Evolutionary conservation across 805 yeast genomes (phyloP).

Genomic region (Myxozyma sirexii): DNA sequence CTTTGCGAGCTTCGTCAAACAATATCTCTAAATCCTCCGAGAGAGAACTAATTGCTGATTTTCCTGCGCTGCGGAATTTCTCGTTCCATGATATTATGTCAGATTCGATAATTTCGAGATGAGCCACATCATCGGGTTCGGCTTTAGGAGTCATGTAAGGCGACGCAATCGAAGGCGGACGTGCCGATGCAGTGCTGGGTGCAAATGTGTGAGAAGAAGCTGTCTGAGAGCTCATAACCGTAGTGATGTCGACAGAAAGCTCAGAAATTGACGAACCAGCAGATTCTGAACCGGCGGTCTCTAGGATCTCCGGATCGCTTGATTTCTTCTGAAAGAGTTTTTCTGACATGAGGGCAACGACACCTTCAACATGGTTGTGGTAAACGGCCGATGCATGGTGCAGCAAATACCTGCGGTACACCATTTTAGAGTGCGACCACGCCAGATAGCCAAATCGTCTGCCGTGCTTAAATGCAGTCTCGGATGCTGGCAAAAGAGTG

Average conservation of each 20-base stretch:
- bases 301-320: too few relatives aligned
- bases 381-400: not conserved
- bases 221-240: not conserved
- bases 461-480: not conserved
- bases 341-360: not conserved
- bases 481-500: not conserved
- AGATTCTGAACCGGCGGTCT: not conserved
- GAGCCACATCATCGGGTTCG: conserved; percentile 8
- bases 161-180: conserved; percentile 3
- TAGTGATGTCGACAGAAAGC: not conserved
- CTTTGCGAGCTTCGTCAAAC: not conserved
- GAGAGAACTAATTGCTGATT: conserved; percentile 25
- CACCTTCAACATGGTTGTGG: conserved; percentile 1
- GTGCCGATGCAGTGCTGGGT: not conserved
- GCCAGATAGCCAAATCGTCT: not conserved
- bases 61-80: conserved; percentile 29
- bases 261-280: not conserved
- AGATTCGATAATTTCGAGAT: conserved; percentile 2
- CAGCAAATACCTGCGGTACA: not conserved
- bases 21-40: conserved; percentile 16
- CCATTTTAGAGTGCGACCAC: not conserved
- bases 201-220: not conserved
- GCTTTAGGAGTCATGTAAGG: conserved; percentile 28
- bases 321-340: not conserved
- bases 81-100: conserved; percentile 24